These are phyloP conservation scores for Anisodus tanguticus DNA, from an alignment of 257 asterid species.

Conservation along the genomic window DNA sequence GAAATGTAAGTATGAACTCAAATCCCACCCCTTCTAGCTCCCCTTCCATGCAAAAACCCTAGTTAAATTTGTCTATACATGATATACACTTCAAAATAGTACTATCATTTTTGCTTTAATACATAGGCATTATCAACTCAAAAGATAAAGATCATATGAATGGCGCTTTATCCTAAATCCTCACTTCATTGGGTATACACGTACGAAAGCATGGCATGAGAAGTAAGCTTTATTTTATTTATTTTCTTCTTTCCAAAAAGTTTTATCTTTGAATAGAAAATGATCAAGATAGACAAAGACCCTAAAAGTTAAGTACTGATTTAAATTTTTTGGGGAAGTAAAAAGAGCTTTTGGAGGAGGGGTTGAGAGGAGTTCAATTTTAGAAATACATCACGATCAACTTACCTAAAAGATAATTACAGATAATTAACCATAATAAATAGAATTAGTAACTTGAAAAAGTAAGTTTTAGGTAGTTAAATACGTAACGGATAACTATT, in stretches of 20 bases:
- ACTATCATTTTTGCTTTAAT: neutral
- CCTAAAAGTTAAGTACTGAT: neutral
- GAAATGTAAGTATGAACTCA: conserved; percentile 14
- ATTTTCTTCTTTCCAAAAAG: neutral
- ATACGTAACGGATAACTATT: no score
- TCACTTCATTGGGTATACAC: neutral
- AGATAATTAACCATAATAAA: no score
- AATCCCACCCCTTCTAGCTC: conserved; percentile 30
- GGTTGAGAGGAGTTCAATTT: no score
- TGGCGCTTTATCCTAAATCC: neutral
- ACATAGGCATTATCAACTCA: neutral
- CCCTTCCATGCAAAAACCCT: conserved; percentile 38
- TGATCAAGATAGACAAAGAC: neutral
- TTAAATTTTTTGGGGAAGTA: neutral
- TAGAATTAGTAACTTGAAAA: no score
- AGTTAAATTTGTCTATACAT: neutral
- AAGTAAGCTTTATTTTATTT: neutral
- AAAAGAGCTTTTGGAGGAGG: neutral
- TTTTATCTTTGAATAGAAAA: neutral
- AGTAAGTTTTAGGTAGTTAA: no score
- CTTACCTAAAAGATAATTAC: no score
- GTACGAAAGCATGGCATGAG: neutral
- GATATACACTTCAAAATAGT: neutral
- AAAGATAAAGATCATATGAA: neutral
- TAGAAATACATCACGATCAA: no score